Base-by-base conservation (phyloP, 2,329 filamentous ascomycete genomes). In the Ophiocordyceps robertsii region DNA sequence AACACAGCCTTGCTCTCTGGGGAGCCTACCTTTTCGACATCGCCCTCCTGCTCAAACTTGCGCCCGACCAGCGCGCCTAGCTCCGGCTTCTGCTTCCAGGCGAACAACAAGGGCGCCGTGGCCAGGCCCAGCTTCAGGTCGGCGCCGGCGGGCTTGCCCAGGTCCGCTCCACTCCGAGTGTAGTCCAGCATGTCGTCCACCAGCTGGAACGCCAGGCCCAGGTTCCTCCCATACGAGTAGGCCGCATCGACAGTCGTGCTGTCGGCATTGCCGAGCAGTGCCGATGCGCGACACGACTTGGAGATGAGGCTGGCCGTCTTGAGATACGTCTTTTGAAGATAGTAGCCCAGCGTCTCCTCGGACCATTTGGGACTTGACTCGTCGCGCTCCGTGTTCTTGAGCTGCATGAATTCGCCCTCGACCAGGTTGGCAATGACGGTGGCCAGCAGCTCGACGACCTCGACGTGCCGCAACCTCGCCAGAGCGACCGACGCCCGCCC, bases 161-260 rank as follows among this genome's bases (percentile, higher is more conserved):
- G 68, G 59, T 95, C 88, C 45, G 77, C 73, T 36, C 80, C 87
- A 43, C 76, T 87, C 47, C 87, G 77, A 0, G 92, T 96, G 61
- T 96, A 98, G 62, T 98, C 92, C 53, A 98, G 72, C 83, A 98
- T 85, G 59, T 98, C 92, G 59, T 98, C 92, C 14, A 98, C 90
- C 10, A 98, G 73, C 70, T 98, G 92, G 66, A 98, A 98, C 1
- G 92, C 92, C 43, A 98, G 66, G 1, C 92, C 92, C 38, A 98
- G 62, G 54, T 98, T 96, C 64, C 87, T 87, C 41, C 92, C 92
- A 56, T 96, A 98, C 14, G 75, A 64, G 58, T 98, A 98, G 2
- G 90, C 86, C 10, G 88, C 84, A 51, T 98, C 89, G 2, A 95
- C 86, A 2, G 92, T 87, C 47, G 82, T 74, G 0, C 73, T 72